Base-by-base conservation (phyloP, 345 rosid species). In the Eucalyptus pauciflora region DNA sequence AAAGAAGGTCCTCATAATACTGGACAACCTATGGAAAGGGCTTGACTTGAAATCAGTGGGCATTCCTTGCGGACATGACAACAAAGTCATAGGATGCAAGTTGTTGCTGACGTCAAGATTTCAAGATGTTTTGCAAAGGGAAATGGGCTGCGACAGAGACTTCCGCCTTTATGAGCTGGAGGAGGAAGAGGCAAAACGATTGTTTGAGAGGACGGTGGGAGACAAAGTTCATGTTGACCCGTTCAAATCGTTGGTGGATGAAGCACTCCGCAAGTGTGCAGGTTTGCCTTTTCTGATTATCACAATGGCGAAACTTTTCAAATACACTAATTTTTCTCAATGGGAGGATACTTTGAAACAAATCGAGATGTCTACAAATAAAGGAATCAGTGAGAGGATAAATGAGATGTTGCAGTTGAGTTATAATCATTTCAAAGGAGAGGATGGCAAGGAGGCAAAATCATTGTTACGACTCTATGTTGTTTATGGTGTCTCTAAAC, bases 251-350 rank as follows among this genome's bases (percentile, higher is more conserved):
- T 64, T 64, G 76, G 76, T 64, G 41, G 22, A 67, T 31, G 22
- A 69, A 31, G 22, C 80, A 16, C 24, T 31, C 12, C 43, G 0
- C 24, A 67, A 31, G 1, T 67, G 79, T 67, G 43, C 41, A 67
- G 43, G 79, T 67, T 49, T 31, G 12, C 80, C 80, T 8, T 69
- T 67, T 3, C 33, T 62, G 1, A 29, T 13, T 13, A 3, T 13
- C 0, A 0, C 17, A 1, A 29, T 62, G 71, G 71, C 8, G 0
- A 62, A 29, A 0, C 0, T 1, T 60, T 60, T 60, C 0, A n/a
- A 3, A 4, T 0, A 14, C 2, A 10, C 37, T 0, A 0, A 7
- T n/a, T n/a, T 62, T 5, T 2, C 0, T 7, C 2, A 31, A 4
- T 67, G 79, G 41, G 0, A 15, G 11, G 22, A 31, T 7, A 5